Base-by-base conservation (phyloP, 108 stramenopile genomes). In the Pseudonitzschia multiseries region DNA sequence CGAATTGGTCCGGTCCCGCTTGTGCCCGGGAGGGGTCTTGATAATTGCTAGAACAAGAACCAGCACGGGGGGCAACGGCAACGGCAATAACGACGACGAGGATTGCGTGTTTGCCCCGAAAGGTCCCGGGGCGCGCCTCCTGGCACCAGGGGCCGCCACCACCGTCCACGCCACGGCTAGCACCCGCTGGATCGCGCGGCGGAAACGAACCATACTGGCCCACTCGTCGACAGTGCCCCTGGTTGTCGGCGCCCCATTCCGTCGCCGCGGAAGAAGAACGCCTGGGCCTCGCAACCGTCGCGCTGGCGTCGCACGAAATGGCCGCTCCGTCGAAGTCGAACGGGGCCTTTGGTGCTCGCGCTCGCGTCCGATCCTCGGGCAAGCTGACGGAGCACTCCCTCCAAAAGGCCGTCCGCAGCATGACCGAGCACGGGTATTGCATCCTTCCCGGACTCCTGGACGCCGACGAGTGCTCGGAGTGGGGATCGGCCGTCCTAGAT, bases 341-440 rank as follows among this genome's bases (percentile, higher is more conserved):
- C n/a, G n/a, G n/a, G n/a, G n/a, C n/a, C n/a, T n/a, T n/a, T n/a
- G n/a, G n/a, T n/a, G n/a, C n/a, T n/a, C n/a, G n/a, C n/a, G n/a
- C n/a, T n/a, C n/a, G n/a, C 13, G 50, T 26, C 46, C 46, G 46
- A 18, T 48, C 46, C 8, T 10, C 4, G 46, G 46, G 9, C 1
- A 2, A 12, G 36, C 60, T 93, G 41, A 78, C 87, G 0, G 75
- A 77, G 20, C 57, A 66, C 41, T 70, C 85, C 28, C 68, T 88
- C 17, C 22, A 69, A 42, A 46, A 65, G 27, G 92, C 89, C n/a
- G 76, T 81, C 0, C 15, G 62, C 14, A 74, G 64, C 29, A 69
- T 93, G 52, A 66, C 70, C 44, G 62, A 75, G 8, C 73, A 87
- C 64, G 92, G 92, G 15, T 83, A 90, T 57, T 87, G 88, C 33